A percentile compares a stretch with the other conserved stretches of the same genome.
Evolutionary conservation across 2,329 filamentous ascomycete species (phyloP).

Genomic region (Verticillium zaregamsianum): DNA sequence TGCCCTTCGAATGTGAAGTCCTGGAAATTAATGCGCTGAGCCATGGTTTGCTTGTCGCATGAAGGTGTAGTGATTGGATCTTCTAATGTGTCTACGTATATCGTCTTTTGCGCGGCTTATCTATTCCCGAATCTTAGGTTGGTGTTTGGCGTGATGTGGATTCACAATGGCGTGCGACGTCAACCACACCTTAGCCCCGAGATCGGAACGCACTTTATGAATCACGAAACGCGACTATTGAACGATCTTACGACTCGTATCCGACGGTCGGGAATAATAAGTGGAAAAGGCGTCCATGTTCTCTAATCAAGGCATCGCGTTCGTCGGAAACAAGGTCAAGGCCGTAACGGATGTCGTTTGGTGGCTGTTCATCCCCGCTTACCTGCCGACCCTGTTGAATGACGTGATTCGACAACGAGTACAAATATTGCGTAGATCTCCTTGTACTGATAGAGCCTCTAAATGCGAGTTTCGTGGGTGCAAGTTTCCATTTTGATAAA

Average conservation of each 20-base stretch:
- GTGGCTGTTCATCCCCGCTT: background rate
- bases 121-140: background rate
- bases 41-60: background rate
- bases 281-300: background rate
- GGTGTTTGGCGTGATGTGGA: background rate
- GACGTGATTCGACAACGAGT: background rate
- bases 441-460: background rate
- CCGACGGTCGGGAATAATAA: background rate
- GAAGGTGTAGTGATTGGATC: background rate
- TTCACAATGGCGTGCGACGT: background rate
- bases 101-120: background rate
- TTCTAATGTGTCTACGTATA: background rate
- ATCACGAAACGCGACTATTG: background rate
- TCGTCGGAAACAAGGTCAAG: background rate
- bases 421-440: background rate
- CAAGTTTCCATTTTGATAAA: too few relatives aligned
- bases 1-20: constrained; percentile 18
- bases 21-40: constrained; percentile 2
- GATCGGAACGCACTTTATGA: background rate
- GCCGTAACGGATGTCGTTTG: background rate
- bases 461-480: too few relatives aligned
- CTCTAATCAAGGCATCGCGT: background rate
- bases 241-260: background rate
- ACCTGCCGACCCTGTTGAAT: background rate
- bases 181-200: background rate